Evolutionary conservation across 352 stramenopile species (phyloP).

Genomic region (Detonula confervacea): DNA sequence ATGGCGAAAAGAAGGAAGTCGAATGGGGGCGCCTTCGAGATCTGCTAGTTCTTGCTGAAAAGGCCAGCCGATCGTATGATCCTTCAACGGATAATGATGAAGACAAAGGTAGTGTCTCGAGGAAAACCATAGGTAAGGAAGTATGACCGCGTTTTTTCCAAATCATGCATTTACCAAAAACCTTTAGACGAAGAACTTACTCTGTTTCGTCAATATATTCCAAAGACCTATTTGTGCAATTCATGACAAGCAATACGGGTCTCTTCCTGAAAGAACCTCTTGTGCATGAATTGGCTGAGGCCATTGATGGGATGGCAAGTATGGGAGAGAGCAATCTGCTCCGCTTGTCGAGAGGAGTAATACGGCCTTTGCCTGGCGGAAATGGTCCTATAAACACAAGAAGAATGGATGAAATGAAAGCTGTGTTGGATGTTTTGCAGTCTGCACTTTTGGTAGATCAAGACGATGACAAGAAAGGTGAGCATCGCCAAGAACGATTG

Average conservation of each 20-base stretch:
- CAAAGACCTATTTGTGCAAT: constrained; percentile 82
- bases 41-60: constrained; percentile 77
- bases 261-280: constrained; percentile 84
- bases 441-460: constrained; percentile 65
- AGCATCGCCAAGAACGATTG: constrained; percentile 53
- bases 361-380: constrained; percentile 74
- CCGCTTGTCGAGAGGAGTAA: constrained; percentile 55
- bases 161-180: too few relatives aligned
- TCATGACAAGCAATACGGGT: constrained; percentile 81
- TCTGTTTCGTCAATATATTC: too few relatives aligned
- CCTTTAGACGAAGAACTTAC: too few relatives aligned
- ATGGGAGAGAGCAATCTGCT: constrained; percentile 77
- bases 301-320: constrained; percentile 83
- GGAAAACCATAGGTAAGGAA: constrained; percentile 82
- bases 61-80: constrained; percentile 72
- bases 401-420: constrained; percentile 77
- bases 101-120: constrained; percentile 59
- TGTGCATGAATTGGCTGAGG: constrained; percentile 79
- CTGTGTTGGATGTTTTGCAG: constrained; percentile 72
- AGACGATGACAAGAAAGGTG: constrained; percentile 11
- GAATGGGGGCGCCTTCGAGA: constrained; percentile 71
- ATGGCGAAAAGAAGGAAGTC: constrained; percentile 64
- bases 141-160: too few relatives aligned
- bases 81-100: constrained; percentile 60
- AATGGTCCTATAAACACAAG: constrained; percentile 79